Evolutionary conservation across 805 yeast species (phyloP).

Genomic region (Maudiozyma serrabonitensis): DNA sequence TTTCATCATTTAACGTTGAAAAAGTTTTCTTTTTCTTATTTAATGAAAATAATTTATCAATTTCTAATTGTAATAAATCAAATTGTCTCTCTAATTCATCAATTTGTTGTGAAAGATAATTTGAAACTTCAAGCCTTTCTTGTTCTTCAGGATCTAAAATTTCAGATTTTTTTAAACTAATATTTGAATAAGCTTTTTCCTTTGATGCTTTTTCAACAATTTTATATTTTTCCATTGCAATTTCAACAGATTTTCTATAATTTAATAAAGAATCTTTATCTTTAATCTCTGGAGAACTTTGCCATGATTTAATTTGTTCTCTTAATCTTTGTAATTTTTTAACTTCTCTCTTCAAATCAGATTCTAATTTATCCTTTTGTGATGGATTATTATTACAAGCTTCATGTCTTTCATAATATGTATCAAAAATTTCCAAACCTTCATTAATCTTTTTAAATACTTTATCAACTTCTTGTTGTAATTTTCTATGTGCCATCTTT

Average conservation of each 20-base stretch:
- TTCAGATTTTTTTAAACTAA: constrained; percentile 65
- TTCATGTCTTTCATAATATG: constrained; percentile 75
- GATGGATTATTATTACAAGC: constrained; percentile 66
- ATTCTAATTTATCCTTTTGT: constrained; percentile 88
- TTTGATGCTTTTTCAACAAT: constrained; percentile 90
- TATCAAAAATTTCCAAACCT: constrained; percentile 80
- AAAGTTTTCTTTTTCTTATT: constrained; percentile 28
- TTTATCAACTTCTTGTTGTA: constrained; percentile 74
- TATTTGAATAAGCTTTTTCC: constrained; percentile 88
- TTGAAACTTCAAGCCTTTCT: constrained; percentile 64
- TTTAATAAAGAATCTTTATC: constrained; percentile 79
- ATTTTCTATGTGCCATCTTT: constrained; percentile 37
- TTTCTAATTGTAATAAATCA: constrained; percentile 59
- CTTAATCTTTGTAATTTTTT: constrained; percentile 86
- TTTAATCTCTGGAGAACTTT: constrained; percentile 81
- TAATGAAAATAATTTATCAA: constrained; percentile 22
- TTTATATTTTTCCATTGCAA: constrained; percentile 92
- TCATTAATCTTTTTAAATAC: constrained; percentile 80
- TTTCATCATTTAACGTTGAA: constrained; percentile 24
- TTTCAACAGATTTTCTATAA: constrained; percentile 57
- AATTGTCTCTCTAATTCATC: constrained; percentile 78
- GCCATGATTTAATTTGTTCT: constrained; percentile 94
- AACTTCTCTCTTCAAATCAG: constrained; percentile 89
- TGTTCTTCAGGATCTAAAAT: constrained; percentile 67
- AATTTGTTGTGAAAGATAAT: constrained; percentile 56